These are phyloP conservation scores for Maudiozyma turicensis DNA, from an alignment of 805 yeast species.

Conservation along the genomic window DNA sequence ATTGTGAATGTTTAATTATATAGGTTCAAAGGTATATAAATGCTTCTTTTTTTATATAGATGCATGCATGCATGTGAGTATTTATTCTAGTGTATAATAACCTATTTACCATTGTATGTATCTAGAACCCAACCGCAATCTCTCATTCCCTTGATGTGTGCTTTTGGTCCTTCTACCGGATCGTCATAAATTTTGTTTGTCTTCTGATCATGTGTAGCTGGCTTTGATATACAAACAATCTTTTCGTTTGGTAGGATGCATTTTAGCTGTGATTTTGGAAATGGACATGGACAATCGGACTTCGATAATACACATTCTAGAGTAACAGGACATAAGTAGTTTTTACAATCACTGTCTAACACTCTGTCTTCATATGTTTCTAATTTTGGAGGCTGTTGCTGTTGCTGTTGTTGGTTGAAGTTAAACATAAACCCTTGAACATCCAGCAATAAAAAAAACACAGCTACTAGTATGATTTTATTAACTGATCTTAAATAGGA, in stretches of 20 bases:
- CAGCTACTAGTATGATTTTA: no score
- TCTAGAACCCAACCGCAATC: constrained; percentile 82
- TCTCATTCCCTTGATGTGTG: constrained; percentile 41
- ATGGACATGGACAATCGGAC: constrained; percentile 82
- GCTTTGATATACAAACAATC: constrained; percentile 76
- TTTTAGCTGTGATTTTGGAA: constrained; percentile 73
- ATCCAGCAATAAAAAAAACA: no score
- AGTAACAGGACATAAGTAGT: constrained; percentile 78
- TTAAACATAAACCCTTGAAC: constrained; percentile 29
- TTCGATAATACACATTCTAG: constrained; percentile 62
- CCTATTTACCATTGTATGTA: constrained; percentile 39
- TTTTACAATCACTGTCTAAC: constrained; percentile 40
- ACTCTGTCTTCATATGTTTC: constrained; percentile 30
- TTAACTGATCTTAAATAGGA: no score
- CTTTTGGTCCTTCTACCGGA: constrained; percentile 39
- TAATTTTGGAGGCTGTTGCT: constrained; percentile 30
- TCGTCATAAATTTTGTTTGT: constrained; percentile 32
- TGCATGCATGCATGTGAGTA: background rate
- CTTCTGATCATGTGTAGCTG: constrained; percentile 40
- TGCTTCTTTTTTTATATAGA: background rate
- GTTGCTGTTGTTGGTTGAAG: constrained; percentile 34
- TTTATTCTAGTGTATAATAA: background rate
- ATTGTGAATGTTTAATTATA: background rate
- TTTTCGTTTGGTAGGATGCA: constrained; percentile 61
- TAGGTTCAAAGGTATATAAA: background rate